These are phyloP conservation scores for Entophlyctis helioformis DNA, from an alignment of 192 early-diverging fungal genomes.

Conservation along the genomic window DNA sequence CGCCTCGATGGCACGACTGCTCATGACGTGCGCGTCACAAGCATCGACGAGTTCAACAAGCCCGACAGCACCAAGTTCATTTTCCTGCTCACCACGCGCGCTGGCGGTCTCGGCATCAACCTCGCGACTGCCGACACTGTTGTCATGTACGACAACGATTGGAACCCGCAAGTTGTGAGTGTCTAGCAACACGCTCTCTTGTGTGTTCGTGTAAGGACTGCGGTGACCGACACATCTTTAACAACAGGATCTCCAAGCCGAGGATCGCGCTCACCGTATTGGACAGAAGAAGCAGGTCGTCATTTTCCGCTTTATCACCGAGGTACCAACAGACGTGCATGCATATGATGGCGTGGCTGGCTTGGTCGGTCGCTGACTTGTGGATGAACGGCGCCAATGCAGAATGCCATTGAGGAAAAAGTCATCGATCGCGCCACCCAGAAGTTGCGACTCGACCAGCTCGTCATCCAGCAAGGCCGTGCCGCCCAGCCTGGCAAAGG, in stretches of 20 bases:
- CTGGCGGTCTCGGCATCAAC: constrained; percentile 96
- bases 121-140: constrained; percentile 93
- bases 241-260: constrained; percentile 41
- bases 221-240: neutral
- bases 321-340: too few species aligned
- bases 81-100: constrained; percentile 91
- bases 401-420: constrained; percentile 94
- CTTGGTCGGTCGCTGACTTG: too few species aligned
- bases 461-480: constrained; percentile 97
- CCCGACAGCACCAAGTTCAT: constrained; percentile 87
- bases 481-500: constrained; percentile 58
- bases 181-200: neutral
- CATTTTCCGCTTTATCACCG: constrained; percentile 92
- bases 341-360: too few species aligned
- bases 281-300: constrained; percentile 97
- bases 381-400: too few species aligned
- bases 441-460: constrained; percentile 89
- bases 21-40: constrained; percentile 82
- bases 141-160: constrained; percentile 92
- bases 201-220: too few species aligned
- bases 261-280: constrained; percentile 98
- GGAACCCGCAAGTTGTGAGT: constrained; percentile 50
- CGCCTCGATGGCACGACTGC: constrained; percentile 93
- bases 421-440: constrained; percentile 94
- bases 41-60: constrained; percentile 90